Conservation (phyloP, 225 moss, liverwort and hornwort genomes). For the Anthoceros angustus region DNA sequence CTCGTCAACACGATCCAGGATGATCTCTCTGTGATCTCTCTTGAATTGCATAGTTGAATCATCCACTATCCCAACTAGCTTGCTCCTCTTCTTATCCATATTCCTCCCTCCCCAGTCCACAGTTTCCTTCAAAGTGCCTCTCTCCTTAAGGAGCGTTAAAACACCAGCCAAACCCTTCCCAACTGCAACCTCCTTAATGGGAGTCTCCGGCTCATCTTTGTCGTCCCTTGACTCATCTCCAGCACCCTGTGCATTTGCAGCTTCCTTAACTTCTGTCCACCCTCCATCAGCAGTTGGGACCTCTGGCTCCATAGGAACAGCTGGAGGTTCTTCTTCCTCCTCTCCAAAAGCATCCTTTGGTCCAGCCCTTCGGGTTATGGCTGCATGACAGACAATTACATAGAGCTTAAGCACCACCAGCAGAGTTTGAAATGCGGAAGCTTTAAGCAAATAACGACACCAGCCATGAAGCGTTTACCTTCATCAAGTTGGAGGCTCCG, state of each 20-base stretch:
- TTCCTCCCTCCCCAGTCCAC: slow-evolving; percentile 99
- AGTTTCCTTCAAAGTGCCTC: slow-evolving; percentile 92
- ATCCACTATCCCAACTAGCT: slow-evolving; percentile 87
- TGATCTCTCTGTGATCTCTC: slow-evolving; percentile 87
- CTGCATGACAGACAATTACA: slow-evolving; percentile 24
- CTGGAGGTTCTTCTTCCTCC: slow-evolving; percentile 42
- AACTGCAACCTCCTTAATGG: slow-evolving; percentile 54
- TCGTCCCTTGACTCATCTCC: slow-evolving; percentile 42
- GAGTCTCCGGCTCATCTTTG: slow-evolving; percentile 46
- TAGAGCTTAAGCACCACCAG: slow-evolving; percentile 4
- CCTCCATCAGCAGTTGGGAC: slow-evolving; percentile 25
- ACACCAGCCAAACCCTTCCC: slow-evolving; percentile 91
- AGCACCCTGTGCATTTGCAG: slow-evolving; percentile 32
- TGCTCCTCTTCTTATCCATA: slow-evolving; percentile 99
- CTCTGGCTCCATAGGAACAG: slow-evolving; percentile 15
- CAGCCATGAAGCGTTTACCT: slow-evolving; percentile 22
- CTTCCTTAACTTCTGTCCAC: slow-evolving; percentile 89
- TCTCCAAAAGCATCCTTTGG: slow-evolving; percentile 93
- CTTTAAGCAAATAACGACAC: neutral
- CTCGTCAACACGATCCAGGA: slow-evolving; percentile 91
- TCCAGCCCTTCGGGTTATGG: slow-evolving; percentile 67
- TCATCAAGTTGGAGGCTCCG: slow-evolving; percentile 94
- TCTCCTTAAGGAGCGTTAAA: slow-evolving; percentile 68
- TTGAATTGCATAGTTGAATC: slow-evolving; percentile 59
- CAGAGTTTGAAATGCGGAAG: neutral